Conservation (phyloP, 2,329 filamentous ascomycete genomes). For the Talaromyces sp. region DNA sequence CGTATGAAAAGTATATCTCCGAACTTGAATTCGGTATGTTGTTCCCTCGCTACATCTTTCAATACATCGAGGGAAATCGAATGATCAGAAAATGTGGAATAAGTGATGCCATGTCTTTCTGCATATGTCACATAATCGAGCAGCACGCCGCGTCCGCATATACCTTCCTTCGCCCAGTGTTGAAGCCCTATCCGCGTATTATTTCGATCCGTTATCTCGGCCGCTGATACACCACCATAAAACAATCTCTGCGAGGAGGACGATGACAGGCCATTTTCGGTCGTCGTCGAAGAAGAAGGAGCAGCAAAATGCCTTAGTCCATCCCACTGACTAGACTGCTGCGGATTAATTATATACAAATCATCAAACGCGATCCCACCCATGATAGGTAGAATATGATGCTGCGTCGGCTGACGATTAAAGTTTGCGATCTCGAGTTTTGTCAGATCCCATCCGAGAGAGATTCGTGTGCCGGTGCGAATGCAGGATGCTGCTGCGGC, state of each 20-base stretch:
- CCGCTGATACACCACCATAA: constrained; percentile 48
- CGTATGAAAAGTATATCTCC: constrained; percentile 56
- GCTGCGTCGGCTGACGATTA: constrained; percentile 50
- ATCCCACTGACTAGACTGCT: constrained; percentile 54
- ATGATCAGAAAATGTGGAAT: constrained; percentile 43
- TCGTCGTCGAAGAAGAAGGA: constrained; percentile 26
- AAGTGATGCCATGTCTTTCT: constrained; percentile 37
- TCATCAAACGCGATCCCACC: constrained; percentile 51
- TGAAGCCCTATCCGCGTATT: constrained; percentile 40
- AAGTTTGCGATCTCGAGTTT: constrained; percentile 57
- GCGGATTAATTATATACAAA: constrained; percentile 51
- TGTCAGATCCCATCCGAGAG: constrained; percentile 55
- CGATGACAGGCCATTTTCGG: constrained; percentile 20
- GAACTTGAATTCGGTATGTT: constrained; percentile 44
- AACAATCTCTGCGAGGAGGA: constrained; percentile 35
- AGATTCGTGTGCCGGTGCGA: constrained; percentile 50
- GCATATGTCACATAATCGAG: constrained; percentile 52
- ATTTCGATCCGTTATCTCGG: constrained; percentile 45
- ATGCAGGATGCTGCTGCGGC: constrained; percentile 51
- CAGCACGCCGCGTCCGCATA: constrained; percentile 49
- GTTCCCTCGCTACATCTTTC: constrained; percentile 40
- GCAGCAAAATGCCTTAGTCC: constrained; percentile 50
- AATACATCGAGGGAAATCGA: constrained; percentile 37
- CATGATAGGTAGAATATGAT: constrained; percentile 50
- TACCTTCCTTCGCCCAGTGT: constrained; percentile 7